Conservation (phyloP, 2,329 filamentous ascomycete species). For the Malbranchea cinnamomea region DNA sequence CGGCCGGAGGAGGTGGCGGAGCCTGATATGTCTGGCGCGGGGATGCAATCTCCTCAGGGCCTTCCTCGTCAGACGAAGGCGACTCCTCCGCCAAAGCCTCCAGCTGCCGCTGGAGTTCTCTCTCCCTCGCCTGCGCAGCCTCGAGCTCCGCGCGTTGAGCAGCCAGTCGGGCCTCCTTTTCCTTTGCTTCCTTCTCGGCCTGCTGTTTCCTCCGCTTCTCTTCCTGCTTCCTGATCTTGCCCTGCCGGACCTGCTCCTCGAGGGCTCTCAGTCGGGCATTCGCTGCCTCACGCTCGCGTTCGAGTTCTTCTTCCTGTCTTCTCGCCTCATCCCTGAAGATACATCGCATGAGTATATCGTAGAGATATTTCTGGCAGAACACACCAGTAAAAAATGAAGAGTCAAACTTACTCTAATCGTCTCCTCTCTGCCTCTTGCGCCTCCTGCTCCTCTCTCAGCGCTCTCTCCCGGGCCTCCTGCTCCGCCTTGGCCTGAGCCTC, state of each 20-base stretch:
- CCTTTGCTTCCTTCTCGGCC: constrained; percentile 68
- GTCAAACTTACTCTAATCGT: constrained; percentile 62
- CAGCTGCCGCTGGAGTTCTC: constrained; percentile 76
- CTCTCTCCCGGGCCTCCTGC: constrained; percentile 40
- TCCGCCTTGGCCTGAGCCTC: constrained; percentile 53
- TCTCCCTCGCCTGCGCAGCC: constrained; percentile 74
- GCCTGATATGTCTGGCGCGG: constrained; percentile 43
- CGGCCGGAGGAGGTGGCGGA: constrained; percentile 18
- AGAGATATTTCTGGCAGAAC: background rate
- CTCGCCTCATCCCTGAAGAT: constrained; percentile 54
- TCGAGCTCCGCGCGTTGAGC: constrained; percentile 84
- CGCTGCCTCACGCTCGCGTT: constrained; percentile 63
- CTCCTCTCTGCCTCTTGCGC: constrained; percentile 58
- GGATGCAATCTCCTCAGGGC: constrained; percentile 52
- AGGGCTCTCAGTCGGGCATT: constrained; percentile 73
- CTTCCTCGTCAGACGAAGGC: constrained; percentile 68
- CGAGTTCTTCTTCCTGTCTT: constrained; percentile 65
- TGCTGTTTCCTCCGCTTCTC: constrained; percentile 89
- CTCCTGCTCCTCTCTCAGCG: constrained; percentile 53
- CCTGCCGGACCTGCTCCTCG: constrained; percentile 83
- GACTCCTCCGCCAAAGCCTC: constrained; percentile 63
- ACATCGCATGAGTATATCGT: constrained; percentile 15
- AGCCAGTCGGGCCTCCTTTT: constrained; percentile 72
- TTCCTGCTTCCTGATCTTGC: constrained; percentile 91
- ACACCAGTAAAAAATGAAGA: constrained; percentile 2